Conservation (phyloP, 148 eudicot genomes). For the Gaultheria prostrata region DNA sequence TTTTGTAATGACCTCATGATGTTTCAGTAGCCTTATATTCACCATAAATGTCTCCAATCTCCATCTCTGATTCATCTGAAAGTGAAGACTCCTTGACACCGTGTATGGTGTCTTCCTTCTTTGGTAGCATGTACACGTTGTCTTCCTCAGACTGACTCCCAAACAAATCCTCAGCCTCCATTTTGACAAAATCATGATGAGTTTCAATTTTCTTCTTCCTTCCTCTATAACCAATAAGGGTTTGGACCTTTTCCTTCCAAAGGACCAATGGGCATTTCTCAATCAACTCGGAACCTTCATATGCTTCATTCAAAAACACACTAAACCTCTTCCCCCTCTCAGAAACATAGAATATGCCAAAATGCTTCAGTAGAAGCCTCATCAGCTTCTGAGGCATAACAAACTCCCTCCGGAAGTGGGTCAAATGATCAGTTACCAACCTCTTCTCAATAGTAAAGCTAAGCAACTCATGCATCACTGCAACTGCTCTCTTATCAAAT, state of each 20-base stretch:
- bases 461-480: constrained; percentile 90
- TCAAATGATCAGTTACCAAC: constrained; percentile 83
- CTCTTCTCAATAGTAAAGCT: constrained; percentile 87
- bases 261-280: constrained; percentile 69
- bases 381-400: constrained; percentile 95
- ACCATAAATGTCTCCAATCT: constrained; percentile 57
- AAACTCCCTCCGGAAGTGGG: constrained; percentile 83
- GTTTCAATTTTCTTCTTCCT: constrained; percentile 53
- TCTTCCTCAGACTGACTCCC: constrained; percentile 61
- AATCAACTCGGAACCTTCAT: constrained; percentile 78
- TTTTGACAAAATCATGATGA: constrained; percentile 50
- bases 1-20: constrained; percentile 23
- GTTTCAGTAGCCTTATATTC: constrained; percentile 49
- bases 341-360: constrained; percentile 94
- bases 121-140: constrained; percentile 23
- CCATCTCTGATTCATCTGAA: constrained; percentile 68
- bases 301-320: constrained; percentile 85
- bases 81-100: constrained; percentile 38
- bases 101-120: constrained; percentile 31
- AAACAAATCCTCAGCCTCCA: constrained; percentile 47
- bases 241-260: constrained; percentile 84
- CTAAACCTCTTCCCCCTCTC: constrained; percentile 93
- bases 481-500: constrained; percentile 88
- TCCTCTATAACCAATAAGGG: constrained; percentile 67
- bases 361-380: constrained; percentile 86